phyloP scores from a whole-genome alignment of 1,284 basidiomycete genomes.

The Cutaneotrichosporon mucoides region DNA sequence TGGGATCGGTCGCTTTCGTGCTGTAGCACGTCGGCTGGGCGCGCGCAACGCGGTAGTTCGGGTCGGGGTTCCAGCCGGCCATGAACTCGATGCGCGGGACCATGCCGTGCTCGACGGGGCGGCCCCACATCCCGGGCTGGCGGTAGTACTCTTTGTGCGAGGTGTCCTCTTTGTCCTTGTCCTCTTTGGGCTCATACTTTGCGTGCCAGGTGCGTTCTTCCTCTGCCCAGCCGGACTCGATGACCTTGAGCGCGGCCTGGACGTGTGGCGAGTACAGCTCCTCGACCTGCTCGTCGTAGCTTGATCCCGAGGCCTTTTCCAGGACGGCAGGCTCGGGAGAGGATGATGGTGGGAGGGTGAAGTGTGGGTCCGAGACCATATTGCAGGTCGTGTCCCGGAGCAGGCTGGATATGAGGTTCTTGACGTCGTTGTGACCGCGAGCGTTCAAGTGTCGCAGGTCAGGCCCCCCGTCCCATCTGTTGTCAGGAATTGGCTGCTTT shows the following conservation, averaged over 20 bases:
- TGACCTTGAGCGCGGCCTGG: background rate
- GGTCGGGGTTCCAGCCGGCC: constrained; percentile 38
- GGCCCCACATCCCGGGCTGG: constrained; percentile 32
- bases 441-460: constrained; percentile 45
- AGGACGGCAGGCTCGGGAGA: background rate
- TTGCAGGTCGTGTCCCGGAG: constrained; percentile 40
- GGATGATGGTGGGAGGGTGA: constrained; percentile 8
- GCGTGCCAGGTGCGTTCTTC: constrained; percentile 27
- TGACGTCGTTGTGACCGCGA: constrained; percentile 43
- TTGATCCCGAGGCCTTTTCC: background rate
- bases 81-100: constrained; percentile 41
- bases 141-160: constrained; percentile 10
- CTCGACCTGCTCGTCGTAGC: constrained; percentile 8
- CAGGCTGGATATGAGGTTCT: constrained; percentile 36
- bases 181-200: background rate
- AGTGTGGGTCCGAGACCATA: constrained; percentile 25
- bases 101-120: constrained; percentile 33
- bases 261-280: background rate
- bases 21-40: constrained; percentile 39
- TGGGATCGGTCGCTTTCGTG: constrained; percentile 28
- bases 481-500: constrained; percentile 7
- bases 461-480: constrained; percentile 39
- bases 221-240: constrained; percentile 25
- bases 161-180: background rate
- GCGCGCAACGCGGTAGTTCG: constrained; percentile 21